A percentile compares a stretch with the other conserved stretches of the same genome.
phyloP scores from a whole-genome alignment of 164 flowering plant genomes.

The Stephania cephalantha region DNA sequence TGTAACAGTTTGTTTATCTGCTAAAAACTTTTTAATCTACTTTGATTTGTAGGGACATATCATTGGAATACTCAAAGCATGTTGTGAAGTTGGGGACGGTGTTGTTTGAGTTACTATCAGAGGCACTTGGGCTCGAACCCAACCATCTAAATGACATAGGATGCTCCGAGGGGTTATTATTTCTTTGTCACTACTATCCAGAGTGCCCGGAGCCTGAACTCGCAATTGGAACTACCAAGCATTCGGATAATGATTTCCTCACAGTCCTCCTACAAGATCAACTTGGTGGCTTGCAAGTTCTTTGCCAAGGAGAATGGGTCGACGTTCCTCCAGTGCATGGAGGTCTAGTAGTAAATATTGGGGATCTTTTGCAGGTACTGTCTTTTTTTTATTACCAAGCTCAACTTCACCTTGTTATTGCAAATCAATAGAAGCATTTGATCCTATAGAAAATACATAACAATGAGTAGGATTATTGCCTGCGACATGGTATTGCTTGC shows the following conservation, averaged over 20 bases:
- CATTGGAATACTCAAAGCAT: neutral
- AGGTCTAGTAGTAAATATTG: conserved; percentile 23
- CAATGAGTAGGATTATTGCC: too few species aligned
- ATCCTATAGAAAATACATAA: too few species aligned
- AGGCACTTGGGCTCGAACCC: conserved; percentile 26
- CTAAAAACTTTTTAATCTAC: too few species aligned
- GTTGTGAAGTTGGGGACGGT: conserved; percentile 14
- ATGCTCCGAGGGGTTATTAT: conserved; percentile 14
- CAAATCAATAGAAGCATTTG: too few species aligned
- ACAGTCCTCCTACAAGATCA: conserved; percentile 27
- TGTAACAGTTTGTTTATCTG: too few species aligned
- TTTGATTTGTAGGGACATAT: neutral
- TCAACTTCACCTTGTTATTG: too few species aligned
- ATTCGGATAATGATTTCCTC: conserved; percentile 24
- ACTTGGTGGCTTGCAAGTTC: conserved; percentile 25
- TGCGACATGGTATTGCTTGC: too few species aligned
- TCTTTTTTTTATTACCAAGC: too few species aligned
- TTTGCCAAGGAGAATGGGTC: conserved; percentile 19
- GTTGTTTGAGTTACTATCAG: conserved; percentile 28
- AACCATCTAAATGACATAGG: conserved; percentile 18
- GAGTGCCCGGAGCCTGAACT: conserved; percentile 27
- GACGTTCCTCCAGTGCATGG: conserved; percentile 23
- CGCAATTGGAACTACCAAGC: conserved; percentile 24
- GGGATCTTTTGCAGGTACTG: conserved; percentile 22
- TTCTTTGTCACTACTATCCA: conserved; percentile 17